These are phyloP conservation scores for Phellinidium pouzarii DNA, from an alignment of 1,284 basidiomycete species.

Conservation along the genomic window DNA sequence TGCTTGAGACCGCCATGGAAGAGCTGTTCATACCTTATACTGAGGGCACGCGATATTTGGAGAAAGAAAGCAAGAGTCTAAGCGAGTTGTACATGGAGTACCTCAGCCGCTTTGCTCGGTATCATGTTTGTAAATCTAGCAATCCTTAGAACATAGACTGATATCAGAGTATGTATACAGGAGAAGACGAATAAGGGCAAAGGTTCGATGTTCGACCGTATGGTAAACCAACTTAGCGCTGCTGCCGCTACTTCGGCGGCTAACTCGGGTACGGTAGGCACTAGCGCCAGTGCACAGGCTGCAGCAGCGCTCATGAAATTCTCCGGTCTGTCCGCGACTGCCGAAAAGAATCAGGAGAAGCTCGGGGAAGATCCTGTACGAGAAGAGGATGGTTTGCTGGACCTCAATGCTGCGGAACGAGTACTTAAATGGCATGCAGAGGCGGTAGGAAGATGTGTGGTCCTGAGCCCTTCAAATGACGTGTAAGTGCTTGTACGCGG, in stretches of 20 bases:
- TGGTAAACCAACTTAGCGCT: constrained; percentile 86
- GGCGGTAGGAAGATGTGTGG: constrained; percentile 86
- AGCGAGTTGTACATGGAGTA: constrained; percentile 77
- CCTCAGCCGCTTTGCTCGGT: constrained; percentile 75
- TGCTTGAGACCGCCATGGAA: constrained; percentile 94
- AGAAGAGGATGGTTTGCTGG: constrained; percentile 78
- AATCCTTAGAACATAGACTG: neutral
- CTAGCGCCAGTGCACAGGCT: constrained; percentile 69
- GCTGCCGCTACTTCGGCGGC: constrained; percentile 61
- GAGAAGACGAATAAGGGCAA: constrained; percentile 77
- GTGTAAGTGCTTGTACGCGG: constrained; percentile 50
- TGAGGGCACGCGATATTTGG: constrained; percentile 88
- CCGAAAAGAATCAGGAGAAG: constrained; percentile 48
- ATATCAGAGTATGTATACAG: constrained; percentile 31
- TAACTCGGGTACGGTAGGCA: constrained; percentile 33
- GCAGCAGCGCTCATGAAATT: constrained; percentile 79
- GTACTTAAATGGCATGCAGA: constrained; percentile 97
- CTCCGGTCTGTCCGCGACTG: constrained; percentile 54
- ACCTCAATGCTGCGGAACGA: constrained; percentile 72
- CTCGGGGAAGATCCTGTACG: constrained; percentile 58
- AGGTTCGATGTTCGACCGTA: constrained; percentile 82
- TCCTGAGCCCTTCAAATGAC: constrained; percentile 74
- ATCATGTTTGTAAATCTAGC: constrained; percentile 61
- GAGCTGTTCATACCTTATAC: constrained; percentile 95
- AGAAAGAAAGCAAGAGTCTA: constrained; percentile 85